Percentiles rank a stretch among this genome's conserved stretches.
Conservation (phyloP, 2,329 filamentous ascomycete genomes). For the Neonectria neomacrospora region DNA sequence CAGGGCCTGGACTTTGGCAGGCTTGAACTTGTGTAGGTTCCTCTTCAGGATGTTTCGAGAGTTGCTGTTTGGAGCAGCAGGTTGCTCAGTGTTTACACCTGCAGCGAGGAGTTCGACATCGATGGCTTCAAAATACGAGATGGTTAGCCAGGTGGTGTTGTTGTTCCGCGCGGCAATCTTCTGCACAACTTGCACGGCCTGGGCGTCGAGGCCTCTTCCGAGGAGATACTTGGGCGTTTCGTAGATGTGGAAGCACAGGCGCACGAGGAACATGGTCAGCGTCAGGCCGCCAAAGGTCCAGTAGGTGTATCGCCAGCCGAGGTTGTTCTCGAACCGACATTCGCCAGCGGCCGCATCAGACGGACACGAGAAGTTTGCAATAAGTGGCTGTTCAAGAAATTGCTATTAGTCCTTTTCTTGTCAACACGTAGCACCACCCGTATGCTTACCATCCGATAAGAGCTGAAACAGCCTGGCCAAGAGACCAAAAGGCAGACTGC, state of each 20-base stretch:
- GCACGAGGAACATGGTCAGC: constrained; percentile 11
- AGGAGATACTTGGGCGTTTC: constrained; percentile 32
- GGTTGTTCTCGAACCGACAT: constrained; percentile 48
- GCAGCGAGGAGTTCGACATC: not conserved
- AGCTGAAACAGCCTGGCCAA: constrained; percentile 51
- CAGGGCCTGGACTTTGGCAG: constrained; percentile 63
- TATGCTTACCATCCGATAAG: constrained; percentile 50
- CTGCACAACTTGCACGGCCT: constrained; percentile 26
- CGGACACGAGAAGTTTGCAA: constrained; percentile 47
- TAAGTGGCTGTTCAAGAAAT: too few species aligned
- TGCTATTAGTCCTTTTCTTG: too few species aligned
- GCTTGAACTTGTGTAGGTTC: constrained; percentile 59
- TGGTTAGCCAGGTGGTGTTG: constrained; percentile 21
- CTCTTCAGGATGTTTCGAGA: constrained; percentile 20
- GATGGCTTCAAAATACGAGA: constrained; percentile 22
- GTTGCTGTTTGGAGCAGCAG: not conserved
- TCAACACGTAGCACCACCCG: too few species aligned
- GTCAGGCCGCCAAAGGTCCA: constrained; percentile 18
- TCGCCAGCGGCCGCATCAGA: constrained; percentile 31
- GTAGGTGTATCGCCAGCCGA: constrained; percentile 52
- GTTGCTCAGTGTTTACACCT: not conserved
- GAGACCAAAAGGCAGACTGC: constrained; percentile 54
- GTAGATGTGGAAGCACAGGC: constrained; percentile 19
- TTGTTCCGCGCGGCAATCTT: constrained; percentile 27
- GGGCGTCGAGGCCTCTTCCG: constrained; percentile 22